These are phyloP conservation scores for Haplosporangium sp. DNA, from an alignment of 371 early-diverging fungal genomes.

Conservation along the genomic window DNA sequence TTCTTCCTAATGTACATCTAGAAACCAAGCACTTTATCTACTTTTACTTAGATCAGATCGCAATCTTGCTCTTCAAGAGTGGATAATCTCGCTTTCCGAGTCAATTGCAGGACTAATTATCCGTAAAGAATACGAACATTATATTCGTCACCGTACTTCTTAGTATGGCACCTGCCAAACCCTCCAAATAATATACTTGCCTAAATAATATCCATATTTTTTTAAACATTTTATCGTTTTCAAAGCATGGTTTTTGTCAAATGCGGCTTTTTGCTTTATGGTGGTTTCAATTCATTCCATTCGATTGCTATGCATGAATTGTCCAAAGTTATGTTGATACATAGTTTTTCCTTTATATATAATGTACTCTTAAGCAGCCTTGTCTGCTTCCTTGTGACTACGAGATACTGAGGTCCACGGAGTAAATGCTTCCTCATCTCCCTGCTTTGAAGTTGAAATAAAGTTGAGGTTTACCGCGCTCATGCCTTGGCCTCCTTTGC, in stretches of 20 bases:
- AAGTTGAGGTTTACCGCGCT: not conserved
- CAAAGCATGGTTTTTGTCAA: not conserved
- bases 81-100: conserved; percentile 62
- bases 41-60: conserved; percentile 96
- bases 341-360: not conserved
- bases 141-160: not conserved
- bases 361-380: not conserved
- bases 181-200: not conserved
- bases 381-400: conserved; percentile 1
- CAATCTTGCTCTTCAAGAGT: conserved; percentile 95
- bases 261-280: not conserved
- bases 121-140: not conserved
- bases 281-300: not conserved
- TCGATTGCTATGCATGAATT: not conserved
- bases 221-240: not conserved
- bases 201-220: not conserved
- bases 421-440: not conserved
- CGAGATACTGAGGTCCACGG: not conserved
- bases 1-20: conserved; percentile 24
- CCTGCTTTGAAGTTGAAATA: not conserved
- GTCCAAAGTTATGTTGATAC: conserved; percentile 1
- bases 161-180: not conserved
- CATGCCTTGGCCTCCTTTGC: conserved; percentile 41
- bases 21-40: conserved; percentile 97
- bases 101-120: not conserved